These are phyloP conservation scores for Fraxinus cuspidata DNA, from an alignment of 257 asterid genomes.

Conservation along the genomic window DNA sequence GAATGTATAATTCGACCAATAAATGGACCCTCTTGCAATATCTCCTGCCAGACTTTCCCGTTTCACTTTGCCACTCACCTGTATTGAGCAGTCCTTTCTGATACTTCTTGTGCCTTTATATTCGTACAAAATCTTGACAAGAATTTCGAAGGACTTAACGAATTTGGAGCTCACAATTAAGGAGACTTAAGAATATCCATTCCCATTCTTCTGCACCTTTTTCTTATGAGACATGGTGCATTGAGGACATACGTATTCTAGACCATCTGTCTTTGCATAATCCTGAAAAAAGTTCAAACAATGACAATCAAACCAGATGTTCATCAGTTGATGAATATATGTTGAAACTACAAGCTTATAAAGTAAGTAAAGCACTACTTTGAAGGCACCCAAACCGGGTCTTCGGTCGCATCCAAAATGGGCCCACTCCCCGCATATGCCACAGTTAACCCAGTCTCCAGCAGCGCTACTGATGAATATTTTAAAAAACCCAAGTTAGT, in stretches of 20 bases:
- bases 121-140: background rate
- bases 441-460: conserved; percentile 99
- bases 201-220: conserved; percentile 64
- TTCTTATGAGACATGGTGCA: conserved; percentile 91
- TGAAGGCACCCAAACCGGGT: conserved; percentile 97
- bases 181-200: conserved; percentile 62
- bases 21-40: conserved; percentile 12
- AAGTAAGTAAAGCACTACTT: conserved; percentile 45
- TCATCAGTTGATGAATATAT: background rate
- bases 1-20: background rate
- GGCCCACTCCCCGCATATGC: conserved; percentile 99
- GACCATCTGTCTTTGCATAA: conserved; percentile 98
- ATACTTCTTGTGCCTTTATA: conserved; percentile 12
- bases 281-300: conserved; percentile 54
- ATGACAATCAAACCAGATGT: background rate
- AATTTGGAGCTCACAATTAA: conserved; percentile 22
- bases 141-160: conserved; percentile 16
- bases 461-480: conserved; percentile 87
- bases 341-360: conserved; percentile 1
- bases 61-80: conserved; percentile 30
- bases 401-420: conserved; percentile 97
- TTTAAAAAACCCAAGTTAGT: conserved; percentile 36
- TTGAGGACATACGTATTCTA: conserved; percentile 97
- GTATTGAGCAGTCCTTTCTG: conserved; percentile 15
- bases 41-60: conserved; percentile 11